Conservation (phyloP, 2,329 filamentous ascomycete genomes). For the Teratosphaeriaceae sp. region DNA sequence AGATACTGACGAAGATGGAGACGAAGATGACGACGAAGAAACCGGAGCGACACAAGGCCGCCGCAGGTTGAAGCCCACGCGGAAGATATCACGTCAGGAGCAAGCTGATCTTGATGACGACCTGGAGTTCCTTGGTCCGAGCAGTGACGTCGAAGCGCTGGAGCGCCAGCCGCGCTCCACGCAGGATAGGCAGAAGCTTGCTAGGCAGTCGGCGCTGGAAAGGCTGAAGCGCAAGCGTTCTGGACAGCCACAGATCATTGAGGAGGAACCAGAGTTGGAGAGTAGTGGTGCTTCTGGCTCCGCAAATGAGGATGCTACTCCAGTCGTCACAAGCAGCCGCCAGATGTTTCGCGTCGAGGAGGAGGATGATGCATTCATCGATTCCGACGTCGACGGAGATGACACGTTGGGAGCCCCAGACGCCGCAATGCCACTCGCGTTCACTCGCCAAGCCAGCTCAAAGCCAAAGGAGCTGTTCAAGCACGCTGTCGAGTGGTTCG, state of each 20-base stretch:
- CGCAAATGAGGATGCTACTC: constrained; percentile 41
- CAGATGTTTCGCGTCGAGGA: constrained; percentile 44
- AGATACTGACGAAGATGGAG: constrained; percentile 13
- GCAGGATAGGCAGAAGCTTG: constrained; percentile 27
- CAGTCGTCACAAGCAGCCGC: constrained; percentile 45
- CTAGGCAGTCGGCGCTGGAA: constrained; percentile 38
- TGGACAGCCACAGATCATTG: constrained; percentile 21
- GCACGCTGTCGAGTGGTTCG: constrained; percentile 71
- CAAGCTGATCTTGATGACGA: constrained; percentile 41
- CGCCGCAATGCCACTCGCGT: constrained; percentile 55
- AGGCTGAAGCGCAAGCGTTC: constrained; percentile 36
- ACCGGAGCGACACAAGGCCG: constrained; percentile 21
- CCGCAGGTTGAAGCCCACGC: constrained; percentile 13
- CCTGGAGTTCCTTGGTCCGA: constrained; percentile 35
- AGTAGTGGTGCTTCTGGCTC: constrained; percentile 25
- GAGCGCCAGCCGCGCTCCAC: constrained; percentile 18
- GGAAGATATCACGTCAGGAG: constrained; percentile 26
- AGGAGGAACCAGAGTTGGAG: constrained; percentile 22
- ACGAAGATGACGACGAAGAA: constrained; percentile 18
- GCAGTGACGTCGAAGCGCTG: constrained; percentile 24
- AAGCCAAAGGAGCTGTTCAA: constrained; percentile 67
- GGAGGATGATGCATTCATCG: constrained; percentile 59
- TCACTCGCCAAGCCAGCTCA: constrained; percentile 59
- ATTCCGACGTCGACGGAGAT: constrained; percentile 49
- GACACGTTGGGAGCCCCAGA: constrained; percentile 50